A percentile compares a stretch with the other conserved stretches of the same genome.
Conservation (phyloP, 73 alveolate species). For the Effrenium voratum region DNA sequence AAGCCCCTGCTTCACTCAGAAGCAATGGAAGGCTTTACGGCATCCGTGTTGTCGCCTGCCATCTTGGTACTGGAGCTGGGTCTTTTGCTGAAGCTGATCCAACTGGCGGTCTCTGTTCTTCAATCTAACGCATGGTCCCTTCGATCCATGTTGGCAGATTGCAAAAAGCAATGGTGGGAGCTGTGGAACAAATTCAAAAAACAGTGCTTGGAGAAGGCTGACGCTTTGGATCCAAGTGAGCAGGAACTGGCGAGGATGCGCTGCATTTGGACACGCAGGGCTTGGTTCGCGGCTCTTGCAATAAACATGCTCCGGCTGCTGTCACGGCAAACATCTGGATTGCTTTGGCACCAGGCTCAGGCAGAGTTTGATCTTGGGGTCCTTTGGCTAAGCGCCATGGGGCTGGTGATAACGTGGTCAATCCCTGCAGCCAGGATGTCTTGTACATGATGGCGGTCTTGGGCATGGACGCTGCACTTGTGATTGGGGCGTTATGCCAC, state of each 20-base stretch:
- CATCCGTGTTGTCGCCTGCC: neutral
- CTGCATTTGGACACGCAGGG: neutral
- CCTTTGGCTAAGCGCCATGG: neutral
- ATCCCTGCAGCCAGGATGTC: neutral
- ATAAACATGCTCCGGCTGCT: neutral
- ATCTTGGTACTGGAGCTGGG: neutral
- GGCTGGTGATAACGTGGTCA: neutral
- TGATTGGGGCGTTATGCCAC: neutral
- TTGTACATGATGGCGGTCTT: neutral
- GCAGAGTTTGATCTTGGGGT: neutral
- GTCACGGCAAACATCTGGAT: neutral
- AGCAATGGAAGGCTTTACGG: too few relatives aligned
- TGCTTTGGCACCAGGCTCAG: too few relatives aligned
- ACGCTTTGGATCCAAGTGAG: too few relatives aligned
- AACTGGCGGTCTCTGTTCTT: neutral
- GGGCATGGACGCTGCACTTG: neutral
- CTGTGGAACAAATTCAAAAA: neutral
- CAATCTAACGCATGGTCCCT: neutral
- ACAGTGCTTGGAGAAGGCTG: neutral
- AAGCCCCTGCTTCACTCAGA: too few relatives aligned
- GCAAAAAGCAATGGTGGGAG: neutral
- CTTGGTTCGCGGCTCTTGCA: neutral
- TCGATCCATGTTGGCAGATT: neutral
- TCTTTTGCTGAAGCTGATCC: neutral
- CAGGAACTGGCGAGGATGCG: neutral